Evolutionary conservation across 1,284 basidiomycete species (phyloP).

Genomic region (Lignosus rhinocerotis): DNA sequence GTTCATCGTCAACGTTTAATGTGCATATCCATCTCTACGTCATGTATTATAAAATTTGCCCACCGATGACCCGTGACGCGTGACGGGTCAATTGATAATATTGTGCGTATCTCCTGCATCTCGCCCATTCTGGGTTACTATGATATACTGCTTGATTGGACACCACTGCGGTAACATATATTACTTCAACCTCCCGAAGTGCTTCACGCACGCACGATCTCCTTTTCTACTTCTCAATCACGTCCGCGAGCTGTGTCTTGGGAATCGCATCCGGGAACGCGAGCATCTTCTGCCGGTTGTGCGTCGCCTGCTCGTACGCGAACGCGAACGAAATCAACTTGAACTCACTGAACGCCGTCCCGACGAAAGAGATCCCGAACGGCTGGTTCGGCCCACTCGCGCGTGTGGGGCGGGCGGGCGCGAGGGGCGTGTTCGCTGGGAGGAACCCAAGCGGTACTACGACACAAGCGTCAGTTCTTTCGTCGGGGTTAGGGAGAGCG

Average conservation of each 20-base stretch:
- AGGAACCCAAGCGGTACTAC: constrained; percentile 61
- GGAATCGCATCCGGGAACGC: constrained; percentile 50
- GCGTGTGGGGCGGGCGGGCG: constrained; percentile 37
- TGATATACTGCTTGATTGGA: too few relatives aligned
- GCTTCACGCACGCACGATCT: too few relatives aligned
- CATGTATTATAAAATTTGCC: too few relatives aligned
- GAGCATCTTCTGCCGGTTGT: constrained; percentile 40
- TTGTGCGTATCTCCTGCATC: too few relatives aligned
- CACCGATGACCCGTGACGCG: too few relatives aligned
- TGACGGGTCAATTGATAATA: too few relatives aligned
- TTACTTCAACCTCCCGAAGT: too few relatives aligned
- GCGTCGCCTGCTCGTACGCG: constrained; percentile 57
- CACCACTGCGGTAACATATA: too few relatives aligned
- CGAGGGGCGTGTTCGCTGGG: constrained; percentile 44
- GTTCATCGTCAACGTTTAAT: too few relatives aligned
- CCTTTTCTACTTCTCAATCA: constrained; percentile 24
- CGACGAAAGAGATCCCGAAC: constrained; percentile 64
- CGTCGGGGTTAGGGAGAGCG: not conserved
- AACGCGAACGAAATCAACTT: constrained; percentile 49
- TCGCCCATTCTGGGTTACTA: too few relatives aligned
- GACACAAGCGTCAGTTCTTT: not conserved
- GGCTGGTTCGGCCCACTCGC: constrained; percentile 61
- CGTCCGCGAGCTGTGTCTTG: constrained; percentile 47
- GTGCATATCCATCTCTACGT: too few relatives aligned
- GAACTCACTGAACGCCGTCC: constrained; percentile 58